Conservation (phyloP, 371 early-diverging fungal species). For the Mycotypha africana region DNA sequence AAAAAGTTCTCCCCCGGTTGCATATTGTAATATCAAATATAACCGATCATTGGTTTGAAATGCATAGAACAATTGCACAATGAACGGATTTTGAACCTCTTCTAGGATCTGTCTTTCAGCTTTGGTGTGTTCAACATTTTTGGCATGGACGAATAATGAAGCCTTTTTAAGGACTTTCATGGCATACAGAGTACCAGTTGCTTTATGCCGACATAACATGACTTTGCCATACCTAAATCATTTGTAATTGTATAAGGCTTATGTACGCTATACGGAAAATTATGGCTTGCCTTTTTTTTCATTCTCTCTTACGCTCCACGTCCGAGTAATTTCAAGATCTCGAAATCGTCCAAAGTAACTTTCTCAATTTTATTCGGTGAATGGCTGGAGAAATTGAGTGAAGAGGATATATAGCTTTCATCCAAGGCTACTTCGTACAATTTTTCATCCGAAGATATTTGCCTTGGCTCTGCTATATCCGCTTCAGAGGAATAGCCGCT, state of each 20-base stretch:
- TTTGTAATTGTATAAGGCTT: neutral
- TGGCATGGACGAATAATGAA: conserved; percentile 62
- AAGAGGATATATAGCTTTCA: conserved; percentile 33
- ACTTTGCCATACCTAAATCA: conserved; percentile 38
- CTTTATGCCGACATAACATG: conserved; percentile 32
- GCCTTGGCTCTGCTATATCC: conserved; percentile 29
- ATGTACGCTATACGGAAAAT: neutral
- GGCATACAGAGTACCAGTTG: conserved; percentile 62
- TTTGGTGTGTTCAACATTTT: conserved; percentile 66
- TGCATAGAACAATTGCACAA: conserved; percentile 92
- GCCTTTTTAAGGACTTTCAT: conserved; percentile 95
- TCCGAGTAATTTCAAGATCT: conserved; percentile 90
- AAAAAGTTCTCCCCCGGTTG: conserved; percentile 98
- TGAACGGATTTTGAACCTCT: conserved; percentile 82
- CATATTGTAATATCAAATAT: conserved; percentile 96
- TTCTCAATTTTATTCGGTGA: conserved; percentile 37
- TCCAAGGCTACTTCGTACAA: conserved; percentile 35
- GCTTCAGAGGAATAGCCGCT: conserved; percentile 36
- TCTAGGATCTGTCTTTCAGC: conserved; percentile 76
- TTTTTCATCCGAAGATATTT: conserved; percentile 23
- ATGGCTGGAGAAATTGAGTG: conserved; percentile 18
- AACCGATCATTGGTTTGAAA: conserved; percentile 88
- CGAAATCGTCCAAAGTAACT: conserved; percentile 87
- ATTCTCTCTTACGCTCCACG: conserved; percentile 65
- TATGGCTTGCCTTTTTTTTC: neutral